phyloP scores from a whole-genome alignment of 2,329 filamentous ascomycete genomes.

The Cadophora sp. region DNA sequence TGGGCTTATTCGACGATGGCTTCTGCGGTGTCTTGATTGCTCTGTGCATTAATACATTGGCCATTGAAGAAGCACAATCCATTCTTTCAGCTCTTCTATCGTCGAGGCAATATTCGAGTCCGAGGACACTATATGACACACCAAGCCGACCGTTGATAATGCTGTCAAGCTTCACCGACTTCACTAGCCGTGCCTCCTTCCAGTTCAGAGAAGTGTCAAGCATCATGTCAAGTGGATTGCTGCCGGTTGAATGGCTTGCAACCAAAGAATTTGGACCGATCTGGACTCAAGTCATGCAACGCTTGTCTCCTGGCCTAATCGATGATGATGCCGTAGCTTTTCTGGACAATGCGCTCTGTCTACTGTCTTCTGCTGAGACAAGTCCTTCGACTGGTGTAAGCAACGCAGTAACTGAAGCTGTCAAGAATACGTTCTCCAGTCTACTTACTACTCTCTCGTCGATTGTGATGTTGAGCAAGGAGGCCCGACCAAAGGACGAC shows the following conservation, averaged over 20 bases:
- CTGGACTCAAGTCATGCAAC: constrained; percentile 50
- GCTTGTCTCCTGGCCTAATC: constrained; percentile 43
- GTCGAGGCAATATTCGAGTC: constrained; percentile 46
- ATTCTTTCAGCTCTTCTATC: constrained; percentile 48
- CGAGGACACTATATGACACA: constrained; percentile 42
- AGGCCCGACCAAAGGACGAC: not conserved
- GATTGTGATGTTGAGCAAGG: constrained; percentile 43
- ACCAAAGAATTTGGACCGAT: constrained; percentile 49
- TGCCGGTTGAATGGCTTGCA: constrained; percentile 54
- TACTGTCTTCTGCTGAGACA: constrained; percentile 35
- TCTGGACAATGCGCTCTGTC: constrained; percentile 44
- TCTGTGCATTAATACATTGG: constrained; percentile 48
- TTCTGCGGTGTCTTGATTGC: constrained; percentile 51
- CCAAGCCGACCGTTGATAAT: constrained; percentile 44
- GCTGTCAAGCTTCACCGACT: constrained; percentile 46
- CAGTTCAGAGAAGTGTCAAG: constrained; percentile 48
- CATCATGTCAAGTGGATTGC: constrained; percentile 45
- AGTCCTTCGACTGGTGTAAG: not conserved
- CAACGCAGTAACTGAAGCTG: constrained; percentile 28
- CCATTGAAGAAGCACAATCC: constrained; percentile 49
- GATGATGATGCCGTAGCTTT: constrained; percentile 49
- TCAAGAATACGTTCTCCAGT: constrained; percentile 49
- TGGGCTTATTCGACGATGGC: constrained; percentile 50
- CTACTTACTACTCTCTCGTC: constrained; percentile 50
- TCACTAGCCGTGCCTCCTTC: constrained; percentile 44